Evolutionary conservation across 2,329 filamentous ascomycete species (phyloP).

Genomic region (Achaetomium macrosporum): DNA sequence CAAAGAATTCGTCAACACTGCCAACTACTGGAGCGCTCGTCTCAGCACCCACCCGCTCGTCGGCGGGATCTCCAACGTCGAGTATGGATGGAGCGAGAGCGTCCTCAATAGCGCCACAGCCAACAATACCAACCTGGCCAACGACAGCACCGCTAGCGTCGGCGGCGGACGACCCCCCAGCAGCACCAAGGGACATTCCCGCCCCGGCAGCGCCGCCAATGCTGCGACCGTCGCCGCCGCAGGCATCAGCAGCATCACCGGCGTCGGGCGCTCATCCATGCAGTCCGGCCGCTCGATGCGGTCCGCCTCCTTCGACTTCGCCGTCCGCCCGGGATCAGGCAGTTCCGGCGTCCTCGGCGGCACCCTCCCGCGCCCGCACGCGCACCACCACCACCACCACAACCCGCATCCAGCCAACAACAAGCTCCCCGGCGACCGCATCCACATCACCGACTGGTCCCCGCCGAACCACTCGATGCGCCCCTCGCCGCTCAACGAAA

Average conservation of each 20-base stretch:
- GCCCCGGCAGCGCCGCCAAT: slow-evolving; percentile 47
- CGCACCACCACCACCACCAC: neutral
- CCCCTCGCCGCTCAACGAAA: slow-evolving; percentile 69
- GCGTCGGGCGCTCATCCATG: slow-evolving; percentile 33
- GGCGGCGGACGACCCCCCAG: slow-evolving; percentile 23
- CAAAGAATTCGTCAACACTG: slow-evolving; percentile 86
- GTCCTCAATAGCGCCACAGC: slow-evolving; percentile 62
- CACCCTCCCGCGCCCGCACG: slow-evolving; percentile 13
- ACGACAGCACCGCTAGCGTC: slow-evolving; percentile 23
- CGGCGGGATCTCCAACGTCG: slow-evolving; percentile 91
- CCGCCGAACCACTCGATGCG: slow-evolving; percentile 89
- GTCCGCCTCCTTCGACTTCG: slow-evolving; percentile 58
- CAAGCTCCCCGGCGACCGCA: slow-evolving; percentile 77
- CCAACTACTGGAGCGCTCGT: slow-evolving; percentile 96
- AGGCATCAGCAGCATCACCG: slow-evolving; percentile 8
- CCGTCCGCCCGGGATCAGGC: slow-evolving; percentile 47
- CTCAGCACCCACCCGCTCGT: slow-evolving; percentile 89
- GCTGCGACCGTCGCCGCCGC: slow-evolving; percentile 13
- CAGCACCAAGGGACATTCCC: slow-evolving; percentile 36
- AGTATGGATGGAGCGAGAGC: slow-evolving; percentile 91
- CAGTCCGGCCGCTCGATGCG: slow-evolving; percentile 44
- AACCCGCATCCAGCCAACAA: slow-evolving; percentile 5
- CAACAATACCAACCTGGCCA: slow-evolving; percentile 45
- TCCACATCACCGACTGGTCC: slow-evolving; percentile 79
- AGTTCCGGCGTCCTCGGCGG: slow-evolving; percentile 30